Percentiles rank a stretch among this genome's conserved stretches.
phyloP scores from a whole-genome alignment of 495 filamentous ascomycete genomes.

The Trichocladium antarcticum region DNA sequence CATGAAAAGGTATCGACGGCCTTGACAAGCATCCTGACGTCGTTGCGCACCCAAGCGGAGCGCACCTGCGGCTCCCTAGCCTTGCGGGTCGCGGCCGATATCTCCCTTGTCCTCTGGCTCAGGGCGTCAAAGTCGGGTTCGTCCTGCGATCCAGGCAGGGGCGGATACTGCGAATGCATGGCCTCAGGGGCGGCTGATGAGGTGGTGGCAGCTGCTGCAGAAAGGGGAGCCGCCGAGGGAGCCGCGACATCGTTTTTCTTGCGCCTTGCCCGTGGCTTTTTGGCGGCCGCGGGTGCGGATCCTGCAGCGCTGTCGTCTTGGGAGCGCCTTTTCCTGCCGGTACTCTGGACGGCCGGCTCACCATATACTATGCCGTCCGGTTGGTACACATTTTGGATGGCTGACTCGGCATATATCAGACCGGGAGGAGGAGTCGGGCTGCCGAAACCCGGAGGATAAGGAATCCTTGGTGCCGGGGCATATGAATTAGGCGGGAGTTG shows the following conservation, averaged over 20 bases:
- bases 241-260: conserved; percentile 11
- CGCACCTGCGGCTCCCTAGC: conserved; percentile 35
- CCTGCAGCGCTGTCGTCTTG: conserved; percentile 1
- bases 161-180: conserved; percentile 17
- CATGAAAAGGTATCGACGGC: conserved; percentile 39
- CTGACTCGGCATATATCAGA: conserved; percentile 2
- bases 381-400: conserved; percentile 1
- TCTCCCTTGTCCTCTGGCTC: conserved; percentile 15
- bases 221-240: neutral
- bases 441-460: conserved; percentile 4
- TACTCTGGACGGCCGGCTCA: conserved; percentile 15
- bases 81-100: conserved; percentile 19
- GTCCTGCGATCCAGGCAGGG: conserved; percentile 11
- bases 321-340: conserved; percentile 13
- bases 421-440: neutral
- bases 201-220: neutral
- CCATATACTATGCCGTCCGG: conserved; percentile 15
- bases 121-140: conserved; percentile 22
- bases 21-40: conserved; percentile 40
- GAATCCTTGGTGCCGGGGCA: conserved; percentile 1
- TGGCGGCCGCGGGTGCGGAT: conserved; percentile 4
- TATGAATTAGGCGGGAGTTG: neutral
- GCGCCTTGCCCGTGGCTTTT: conserved; percentile 15
- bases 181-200: neutral
- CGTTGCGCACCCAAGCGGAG: conserved; percentile 33